These are phyloP conservation scores for Candolleomyces eurysporus DNA, from an alignment of 768 basidiomycete genomes.

Conservation along the genomic window DNA sequence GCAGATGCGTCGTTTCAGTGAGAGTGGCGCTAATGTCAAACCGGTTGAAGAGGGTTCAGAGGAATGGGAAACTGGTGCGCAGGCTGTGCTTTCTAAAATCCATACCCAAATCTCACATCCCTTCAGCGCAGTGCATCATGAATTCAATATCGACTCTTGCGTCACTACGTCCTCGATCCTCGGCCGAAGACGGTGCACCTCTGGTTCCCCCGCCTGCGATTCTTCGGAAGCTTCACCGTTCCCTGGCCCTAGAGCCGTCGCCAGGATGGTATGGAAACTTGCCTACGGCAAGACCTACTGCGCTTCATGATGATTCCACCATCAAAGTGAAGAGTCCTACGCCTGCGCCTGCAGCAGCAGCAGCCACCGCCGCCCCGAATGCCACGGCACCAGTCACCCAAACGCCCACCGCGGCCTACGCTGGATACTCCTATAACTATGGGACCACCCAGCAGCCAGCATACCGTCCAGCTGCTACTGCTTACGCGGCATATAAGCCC, in stretches of 20 bases:
- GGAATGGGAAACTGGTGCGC: slow-evolving; percentile 80
- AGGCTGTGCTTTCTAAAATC: slow-evolving; percentile 7
- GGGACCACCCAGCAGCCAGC: slow-evolving; percentile 23
- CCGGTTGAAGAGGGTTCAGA: slow-evolving; percentile 65
- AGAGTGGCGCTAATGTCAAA: slow-evolving; percentile 41
- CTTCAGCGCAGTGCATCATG: slow-evolving; percentile 61
- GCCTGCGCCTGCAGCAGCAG: slow-evolving; percentile 28
- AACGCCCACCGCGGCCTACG: slow-evolving; percentile 24
- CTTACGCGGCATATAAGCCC: slow-evolving; percentile 36
- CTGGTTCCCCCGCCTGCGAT: slow-evolving; percentile 62
- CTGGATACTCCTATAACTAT: slow-evolving; percentile 36
- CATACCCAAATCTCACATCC: slow-evolving; percentile 14
- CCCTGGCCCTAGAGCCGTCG: slow-evolving; percentile 57
- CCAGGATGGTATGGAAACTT: slow-evolving; percentile 77
- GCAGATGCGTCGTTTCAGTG: slow-evolving; percentile 54
- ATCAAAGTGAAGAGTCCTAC: slow-evolving; percentile 51
- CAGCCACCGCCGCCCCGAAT: slow-evolving; percentile 21
- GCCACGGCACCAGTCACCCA: slow-evolving; percentile 22
- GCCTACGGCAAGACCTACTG: slow-evolving; percentile 50
- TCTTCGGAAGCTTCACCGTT: slow-evolving; percentile 70
- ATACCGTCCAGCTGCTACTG: slow-evolving; percentile 24
- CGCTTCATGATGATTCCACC: slow-evolving; percentile 75
- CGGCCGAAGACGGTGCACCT: slow-evolving; percentile 35
- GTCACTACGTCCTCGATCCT: slow-evolving; percentile 66
- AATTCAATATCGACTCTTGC: slow-evolving; percentile 67